phyloP scores from a whole-genome alignment of 2,329 filamentous ascomycete species.

The Penicillium rolfsii region DNA sequence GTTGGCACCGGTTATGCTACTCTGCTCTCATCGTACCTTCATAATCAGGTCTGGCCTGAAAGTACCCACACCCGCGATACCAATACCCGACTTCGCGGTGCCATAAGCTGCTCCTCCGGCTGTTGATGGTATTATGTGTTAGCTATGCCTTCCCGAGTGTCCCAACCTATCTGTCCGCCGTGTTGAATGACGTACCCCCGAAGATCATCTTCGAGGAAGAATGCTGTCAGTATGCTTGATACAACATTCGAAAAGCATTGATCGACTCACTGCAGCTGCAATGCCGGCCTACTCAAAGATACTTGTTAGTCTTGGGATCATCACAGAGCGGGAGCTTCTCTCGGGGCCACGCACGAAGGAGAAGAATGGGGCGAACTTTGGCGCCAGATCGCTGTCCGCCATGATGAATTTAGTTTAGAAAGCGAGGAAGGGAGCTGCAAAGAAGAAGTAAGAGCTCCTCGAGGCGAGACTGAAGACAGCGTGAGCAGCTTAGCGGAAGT shows the following conservation, averaged over 20 bases:
- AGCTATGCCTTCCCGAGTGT: constrained; percentile 19
- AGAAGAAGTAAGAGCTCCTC: constrained; percentile 10
- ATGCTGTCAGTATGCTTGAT: constrained; percentile 30
- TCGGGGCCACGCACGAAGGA: constrained; percentile 60
- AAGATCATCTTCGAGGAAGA: constrained; percentile 53
- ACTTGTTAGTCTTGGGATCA: constrained; percentile 30
- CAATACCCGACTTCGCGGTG: constrained; percentile 69
- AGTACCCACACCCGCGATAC: constrained; percentile 67
- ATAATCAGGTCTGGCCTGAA: constrained; percentile 70
- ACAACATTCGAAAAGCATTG: not conserved
- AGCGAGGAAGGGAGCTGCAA: not conserved
- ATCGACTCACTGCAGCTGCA: constrained; percentile 51
- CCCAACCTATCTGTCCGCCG: constrained; percentile 10
- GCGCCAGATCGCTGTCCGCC: constrained; percentile 56
- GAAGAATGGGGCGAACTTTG: constrained; percentile 69
- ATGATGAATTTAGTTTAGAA: constrained; percentile 35
- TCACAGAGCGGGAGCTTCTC: constrained; percentile 10
- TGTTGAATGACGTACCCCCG: constrained; percentile 49
- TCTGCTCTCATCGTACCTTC: constrained; percentile 55
- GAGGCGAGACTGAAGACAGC: constrained; percentile 12
- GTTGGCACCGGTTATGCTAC: not conserved
- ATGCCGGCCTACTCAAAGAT: constrained; percentile 49
- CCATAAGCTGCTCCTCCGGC: constrained; percentile 69
- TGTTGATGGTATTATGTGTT: constrained; percentile 40
- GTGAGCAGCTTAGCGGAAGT: constrained; percentile 6